Evolutionary conservation across 495 filamentous ascomycete genomes (phyloP), one percentile per base, ranked within the genome.

Genomic region (Xylaria sp.): DNA sequence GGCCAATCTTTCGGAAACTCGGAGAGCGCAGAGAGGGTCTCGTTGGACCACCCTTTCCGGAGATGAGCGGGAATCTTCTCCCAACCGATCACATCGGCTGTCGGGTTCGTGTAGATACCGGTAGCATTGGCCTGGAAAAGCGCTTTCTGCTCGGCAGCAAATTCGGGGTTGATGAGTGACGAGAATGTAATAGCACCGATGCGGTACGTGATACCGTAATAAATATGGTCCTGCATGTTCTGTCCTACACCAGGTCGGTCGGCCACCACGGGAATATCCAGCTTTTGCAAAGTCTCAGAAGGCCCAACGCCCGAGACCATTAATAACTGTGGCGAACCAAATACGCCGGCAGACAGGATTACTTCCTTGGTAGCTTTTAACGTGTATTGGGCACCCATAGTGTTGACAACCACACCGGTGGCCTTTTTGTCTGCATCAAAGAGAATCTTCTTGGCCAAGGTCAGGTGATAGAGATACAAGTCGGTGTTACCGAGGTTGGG

Each of bases 1-100:
- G 89, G 89, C 86, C 85, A 90, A 70, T 89, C 87, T 5, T 69
- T 37, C 0, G 88, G 85, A 44, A 85, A 85, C 62, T 73, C 70
- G 14, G 76, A 68, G 0, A 90, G 82, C 41, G 75, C 76, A 0
- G 68, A 37, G n/a, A 50, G 33, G 52, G 80, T 78, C 40, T 79
- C 50, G 7, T 75, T 63, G 29, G 67, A 72, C 52, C 76, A 70
- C 15, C 65, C 67, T 19, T 29, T 15, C 19, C 68, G 72, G 21
- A 73, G 52, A 29, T 61, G 21, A 4, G 48, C 17, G 15, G 74
- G 81, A 43, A 78, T 67, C 72, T 87, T 88, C 70, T 89, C 88
- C 62, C 81, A 88, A 0, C 80, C 84, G 1, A 88, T 59, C 61
- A 79, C 85, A 53, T 86, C 87, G 15, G 72, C 71, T 0, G 79